Base-by-base conservation (phyloP, 2,329 filamentous ascomycete genomes). In the Phoma herbarum region DNA sequence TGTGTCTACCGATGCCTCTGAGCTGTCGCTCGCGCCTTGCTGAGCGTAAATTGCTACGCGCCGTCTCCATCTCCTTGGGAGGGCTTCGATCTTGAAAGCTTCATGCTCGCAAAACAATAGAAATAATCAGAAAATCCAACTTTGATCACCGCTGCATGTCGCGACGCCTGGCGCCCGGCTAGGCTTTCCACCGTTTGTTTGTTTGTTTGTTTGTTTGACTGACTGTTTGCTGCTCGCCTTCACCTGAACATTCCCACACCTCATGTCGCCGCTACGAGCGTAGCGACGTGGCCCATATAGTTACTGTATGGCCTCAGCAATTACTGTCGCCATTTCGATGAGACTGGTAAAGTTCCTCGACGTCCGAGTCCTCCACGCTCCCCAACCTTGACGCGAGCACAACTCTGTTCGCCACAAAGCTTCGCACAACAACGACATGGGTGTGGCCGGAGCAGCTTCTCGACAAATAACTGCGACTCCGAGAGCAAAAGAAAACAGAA, bases 271-370 rank as follows among this genome's bases (percentile, higher is more conserved):
- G 2, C 4, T 14, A 22, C 29, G 1, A 39, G 16, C 23, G 9
- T n/a, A 10, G 31, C 50, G 5, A 63, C 60, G 42, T 55, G 25
- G 37, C 47, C 52, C 18, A 49, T 59, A 42, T 39, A 52, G 47
- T 22, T 66, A n/a, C 59, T 63, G 11, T 64, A 60, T 8, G 57
- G 62, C 1, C 53, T 62, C 0, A 67, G 59, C 25, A 23, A 33
- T 1, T 37, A 56, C 3, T 51, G 58, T 33, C 51, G 39, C 2
- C 37, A 46, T 31, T n/a, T 35, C 10, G 8, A 46, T 23, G 28
- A 29, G 7, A 25, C 26, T n/a, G 46, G 45, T 25, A 54, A 60
- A 54, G 44, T 9, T n/a, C 16, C 9, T 23, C 10, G 18, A 8
- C 33, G 8, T 5, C 29, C 29, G 6, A 12, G 29, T 14, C 31